phyloP scores from a whole-genome alignment of 805 yeast genomes.

The Yamadazyma sp. region DNA sequence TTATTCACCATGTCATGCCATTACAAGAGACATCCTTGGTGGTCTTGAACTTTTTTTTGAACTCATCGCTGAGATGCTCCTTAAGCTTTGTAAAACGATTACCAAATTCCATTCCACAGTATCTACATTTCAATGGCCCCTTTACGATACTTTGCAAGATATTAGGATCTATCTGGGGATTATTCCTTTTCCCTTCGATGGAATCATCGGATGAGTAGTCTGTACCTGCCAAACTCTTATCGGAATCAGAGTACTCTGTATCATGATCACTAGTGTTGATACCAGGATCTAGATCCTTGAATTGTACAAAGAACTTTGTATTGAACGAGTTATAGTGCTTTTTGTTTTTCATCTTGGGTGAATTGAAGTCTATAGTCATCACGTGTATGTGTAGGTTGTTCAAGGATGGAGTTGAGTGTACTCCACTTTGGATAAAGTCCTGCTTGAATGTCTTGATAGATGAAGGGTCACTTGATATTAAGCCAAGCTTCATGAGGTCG shows the following conservation, averaged over 20 bases:
- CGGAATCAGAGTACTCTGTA: constrained; percentile 10
- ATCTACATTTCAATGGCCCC: constrained; percentile 26
- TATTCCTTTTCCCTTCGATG: background rate
- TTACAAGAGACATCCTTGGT: constrained; percentile 18
- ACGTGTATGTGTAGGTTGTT: constrained; percentile 72
- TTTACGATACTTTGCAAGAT: constrained; percentile 17
- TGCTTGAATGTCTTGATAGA: constrained; percentile 20
- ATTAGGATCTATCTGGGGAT: constrained; percentile 7
- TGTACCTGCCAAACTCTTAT: background rate
- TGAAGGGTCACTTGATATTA: background rate
- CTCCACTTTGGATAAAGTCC: constrained; percentile 50
- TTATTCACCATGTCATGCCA: constrained; percentile 14
- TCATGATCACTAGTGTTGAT: constrained; percentile 1
- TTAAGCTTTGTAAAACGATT: constrained; percentile 26
- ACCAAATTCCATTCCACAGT: constrained; percentile 28
- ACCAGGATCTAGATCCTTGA: constrained; percentile 41
- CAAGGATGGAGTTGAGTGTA: constrained; percentile 72
- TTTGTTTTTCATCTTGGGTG: constrained; percentile 54
- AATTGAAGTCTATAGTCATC: constrained; percentile 61
- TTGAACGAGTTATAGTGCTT: constrained; percentile 73
- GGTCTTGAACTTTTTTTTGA: constrained; percentile 17
- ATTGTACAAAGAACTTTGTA: constrained; percentile 60
- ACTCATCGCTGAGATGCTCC: constrained; percentile 28
- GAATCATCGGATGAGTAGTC: constrained; percentile 8
- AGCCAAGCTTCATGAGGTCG: constrained; percentile 19